Percentiles rank a stretch among this genome's conserved stretches.
These are phyloP conservation scores for Lathyrus oleraceus DNA, from an alignment of 306 rosid genomes.

Conservation along the genomic window DNA sequence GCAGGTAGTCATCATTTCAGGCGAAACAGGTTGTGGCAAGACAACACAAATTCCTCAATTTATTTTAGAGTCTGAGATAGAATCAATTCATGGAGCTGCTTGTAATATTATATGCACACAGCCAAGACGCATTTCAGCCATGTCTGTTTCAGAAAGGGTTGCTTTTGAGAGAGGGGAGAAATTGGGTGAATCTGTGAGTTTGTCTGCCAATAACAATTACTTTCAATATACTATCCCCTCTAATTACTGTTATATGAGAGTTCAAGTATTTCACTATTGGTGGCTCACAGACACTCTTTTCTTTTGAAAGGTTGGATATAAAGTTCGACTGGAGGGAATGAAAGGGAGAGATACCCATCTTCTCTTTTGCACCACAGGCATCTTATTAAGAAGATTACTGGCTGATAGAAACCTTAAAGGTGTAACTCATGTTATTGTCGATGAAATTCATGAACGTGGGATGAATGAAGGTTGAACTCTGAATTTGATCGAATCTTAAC, in stretches of 20 bases:
- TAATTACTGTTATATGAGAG: conserved; percentile 20
- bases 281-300: conserved; percentile 27
- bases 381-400: conserved; percentile 88
- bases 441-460: conserved; percentile 99
- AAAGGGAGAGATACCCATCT: conserved; percentile 90
- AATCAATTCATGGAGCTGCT: conserved; percentile 68
- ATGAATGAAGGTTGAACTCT: conserved; percentile 87
- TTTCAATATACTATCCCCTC: conserved; percentile 11
- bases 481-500: conserved; percentile 27
- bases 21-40: conserved; percentile 99
- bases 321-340: conserved; percentile 95
- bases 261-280: conserved; percentile 7
- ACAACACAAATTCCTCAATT: conserved; percentile 98
- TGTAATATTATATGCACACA: conserved; percentile 93
- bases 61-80: conserved; percentile 88
- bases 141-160: conserved; percentile 95
- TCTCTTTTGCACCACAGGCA: conserved; percentile 97
- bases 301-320: conserved; percentile 79
- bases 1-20: conserved; percentile 84
- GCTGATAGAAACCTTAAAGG: conserved; percentile 85
- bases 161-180: conserved; percentile 93
- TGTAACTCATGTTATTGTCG: conserved; percentile 90
- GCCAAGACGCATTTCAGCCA: conserved; percentile 96
- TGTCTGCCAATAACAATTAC: conserved; percentile 33
- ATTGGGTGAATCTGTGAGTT: conserved; percentile 95